Conservation (phyloP, 371 early-diverging fungal genomes). For the Funneliformis caledonium region DNA sequence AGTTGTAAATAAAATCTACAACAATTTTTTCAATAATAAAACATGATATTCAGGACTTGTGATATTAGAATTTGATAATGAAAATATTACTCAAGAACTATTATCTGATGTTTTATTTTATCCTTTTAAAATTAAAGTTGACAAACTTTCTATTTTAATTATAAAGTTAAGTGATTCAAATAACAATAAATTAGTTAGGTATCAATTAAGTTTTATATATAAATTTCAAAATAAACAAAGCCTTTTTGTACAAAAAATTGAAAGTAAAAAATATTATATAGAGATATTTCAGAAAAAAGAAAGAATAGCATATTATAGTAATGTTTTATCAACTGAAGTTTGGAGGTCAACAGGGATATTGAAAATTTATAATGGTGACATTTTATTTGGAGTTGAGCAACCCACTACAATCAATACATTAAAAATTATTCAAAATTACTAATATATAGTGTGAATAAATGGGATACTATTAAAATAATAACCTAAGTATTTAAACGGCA, state of each 20-base stretch:
- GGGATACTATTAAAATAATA: not conserved
- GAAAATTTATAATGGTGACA: conserved; percentile 9
- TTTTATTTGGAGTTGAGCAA: not conserved
- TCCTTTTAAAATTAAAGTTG: not conserved
- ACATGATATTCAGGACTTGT: too few species aligned
- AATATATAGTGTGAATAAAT: not conserved
- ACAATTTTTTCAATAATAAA: too few species aligned
- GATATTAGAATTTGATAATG: not conserved
- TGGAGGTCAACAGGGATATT: not conserved
- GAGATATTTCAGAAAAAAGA: not conserved
- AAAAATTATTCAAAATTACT: not conserved
- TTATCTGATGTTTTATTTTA: not conserved
- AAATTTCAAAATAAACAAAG: not conserved
- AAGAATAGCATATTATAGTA: not conserved
- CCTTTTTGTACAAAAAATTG: conserved; percentile 9
- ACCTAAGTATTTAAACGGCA: not conserved
- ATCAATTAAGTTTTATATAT: not conserved
- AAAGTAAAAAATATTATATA: not conserved
- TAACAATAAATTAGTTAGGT: not conserved
- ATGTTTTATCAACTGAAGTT: not conserved
- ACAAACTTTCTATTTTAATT: not conserved
- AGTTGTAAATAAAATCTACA: too few species aligned
- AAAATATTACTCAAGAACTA: not conserved
- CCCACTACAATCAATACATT: not conserved
- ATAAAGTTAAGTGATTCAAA: not conserved